A percentile compares a stretch with the other conserved stretches of the same genome.
Evolutionary conservation across 768 basidiomycete species (phyloP).

Genomic region (Tricholoma furcatifolium): DNA sequence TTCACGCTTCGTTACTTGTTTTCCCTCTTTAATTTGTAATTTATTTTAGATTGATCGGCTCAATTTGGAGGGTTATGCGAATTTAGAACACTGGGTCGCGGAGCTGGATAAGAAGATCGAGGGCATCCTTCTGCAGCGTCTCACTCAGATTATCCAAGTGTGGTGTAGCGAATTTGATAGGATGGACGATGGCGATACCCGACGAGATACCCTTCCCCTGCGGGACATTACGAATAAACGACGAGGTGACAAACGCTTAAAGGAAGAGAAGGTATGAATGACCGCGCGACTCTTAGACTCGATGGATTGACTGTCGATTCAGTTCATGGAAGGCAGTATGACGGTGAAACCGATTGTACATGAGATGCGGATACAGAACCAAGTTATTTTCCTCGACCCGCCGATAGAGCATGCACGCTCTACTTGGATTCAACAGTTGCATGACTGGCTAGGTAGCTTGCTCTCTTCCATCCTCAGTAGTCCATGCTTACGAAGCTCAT

Average conservation of each 20-base stretch:
- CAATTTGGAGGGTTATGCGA: slow-evolving; percentile 94
- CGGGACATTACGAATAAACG: slow-evolving; percentile 66
- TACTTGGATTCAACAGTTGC: slow-evolving; percentile 86
- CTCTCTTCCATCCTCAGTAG: too few species aligned
- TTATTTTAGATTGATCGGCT: slow-evolving; percentile 77
- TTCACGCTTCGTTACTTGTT: slow-evolving; percentile 5
- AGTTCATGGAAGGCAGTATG: slow-evolving; percentile 77
- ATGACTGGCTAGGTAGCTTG: slow-evolving; percentile 78
- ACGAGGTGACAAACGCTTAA: slow-evolving; percentile 64
- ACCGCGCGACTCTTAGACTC: neutral
- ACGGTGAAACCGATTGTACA: slow-evolving; percentile 85
- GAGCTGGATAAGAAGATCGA: slow-evolving; percentile 85
- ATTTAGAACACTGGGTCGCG: slow-evolving; percentile 89
- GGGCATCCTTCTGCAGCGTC: slow-evolving; percentile 68
- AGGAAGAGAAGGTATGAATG: slow-evolving; percentile 72
- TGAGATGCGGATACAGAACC: slow-evolving; percentile 97
- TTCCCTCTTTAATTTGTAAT: neutral
- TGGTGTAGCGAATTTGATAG: slow-evolving; percentile 91
- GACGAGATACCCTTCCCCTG: slow-evolving; percentile 48
- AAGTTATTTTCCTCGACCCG: slow-evolving; percentile 97
- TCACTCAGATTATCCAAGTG: slow-evolving; percentile 74
- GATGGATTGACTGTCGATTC: neutral
- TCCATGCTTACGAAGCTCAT: neutral
- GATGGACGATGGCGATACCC: slow-evolving; percentile 63
- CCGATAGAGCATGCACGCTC: slow-evolving; percentile 94